A percentile compares a stretch with the other conserved stretches of the same genome.
phyloP scores from a whole-genome alignment of 1,139 yeast species.

The Diutina pseudorugosa region DNA sequence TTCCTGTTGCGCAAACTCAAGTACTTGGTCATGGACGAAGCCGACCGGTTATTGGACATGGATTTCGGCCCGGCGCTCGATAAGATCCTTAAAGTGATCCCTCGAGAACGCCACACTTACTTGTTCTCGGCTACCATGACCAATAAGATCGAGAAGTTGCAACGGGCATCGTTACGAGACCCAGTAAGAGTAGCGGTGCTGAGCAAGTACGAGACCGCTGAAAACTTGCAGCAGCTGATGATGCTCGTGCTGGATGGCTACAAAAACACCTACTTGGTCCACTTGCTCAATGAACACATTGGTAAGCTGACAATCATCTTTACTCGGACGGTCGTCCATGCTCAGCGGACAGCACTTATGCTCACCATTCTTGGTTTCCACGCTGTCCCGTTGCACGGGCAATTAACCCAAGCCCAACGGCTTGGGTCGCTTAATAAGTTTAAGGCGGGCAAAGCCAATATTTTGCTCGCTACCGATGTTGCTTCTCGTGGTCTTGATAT shows the following conservation, averaged over 20 bases:
- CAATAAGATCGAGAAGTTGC: conserved; percentile 84
- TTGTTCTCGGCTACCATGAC: conserved; percentile 96
- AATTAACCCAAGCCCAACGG: conserved; percentile 82
- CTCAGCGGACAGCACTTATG: conserved; percentile 78
- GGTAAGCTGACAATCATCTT: conserved; percentile 87
- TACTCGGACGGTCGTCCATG: conserved; percentile 91
- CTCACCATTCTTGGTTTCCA: conserved; percentile 75
- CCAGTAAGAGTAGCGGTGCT: conserved; percentile 92
- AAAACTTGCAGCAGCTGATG: conserved; percentile 76
- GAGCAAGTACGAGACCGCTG: conserved; percentile 84
- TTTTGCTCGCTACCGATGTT: conserved; percentile 91
- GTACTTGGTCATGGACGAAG: conserved; percentile 91
- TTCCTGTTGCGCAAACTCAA: conserved; percentile 70
- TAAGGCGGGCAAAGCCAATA: conserved; percentile 71
- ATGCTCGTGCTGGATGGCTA: conserved; percentile 89
- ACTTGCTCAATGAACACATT: conserved; percentile 66
- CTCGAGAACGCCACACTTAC: conserved; percentile 76
- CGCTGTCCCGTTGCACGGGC: conserved; percentile 93
- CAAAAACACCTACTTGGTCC: conserved; percentile 78
- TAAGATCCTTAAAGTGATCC: conserved; percentile 73
- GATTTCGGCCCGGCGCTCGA: conserved; percentile 95
- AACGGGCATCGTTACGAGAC: conserved; percentile 77
- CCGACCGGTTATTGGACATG: conserved; percentile 89
- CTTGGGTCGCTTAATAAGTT: conserved; percentile 88
- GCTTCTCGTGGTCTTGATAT: conserved; percentile 98